Evolutionary conservation across 345 rosid species (phyloP).

Genomic region (Citrus trifoliata): DNA sequence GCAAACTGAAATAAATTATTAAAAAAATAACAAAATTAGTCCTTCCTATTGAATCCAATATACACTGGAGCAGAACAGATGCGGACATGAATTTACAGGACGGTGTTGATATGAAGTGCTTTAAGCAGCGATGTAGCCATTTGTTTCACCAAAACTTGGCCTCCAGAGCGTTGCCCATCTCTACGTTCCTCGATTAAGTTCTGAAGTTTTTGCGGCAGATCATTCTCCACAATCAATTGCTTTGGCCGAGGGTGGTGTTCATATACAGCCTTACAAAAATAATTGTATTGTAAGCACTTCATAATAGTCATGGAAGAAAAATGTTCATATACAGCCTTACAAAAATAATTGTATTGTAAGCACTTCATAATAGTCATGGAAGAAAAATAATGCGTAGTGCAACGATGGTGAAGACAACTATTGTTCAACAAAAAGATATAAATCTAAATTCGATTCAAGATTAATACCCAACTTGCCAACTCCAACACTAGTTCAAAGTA

Average conservation of each 20-base stretch:
- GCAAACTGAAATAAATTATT: neutral
- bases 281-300: neutral
- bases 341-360: neutral
- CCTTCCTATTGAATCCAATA: slow-evolving; percentile 19
- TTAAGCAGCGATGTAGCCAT: slow-evolving; percentile 97
- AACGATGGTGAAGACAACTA: neutral
- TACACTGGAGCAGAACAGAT: slow-evolving; percentile 11
- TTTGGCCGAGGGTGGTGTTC: slow-evolving; percentile 99
- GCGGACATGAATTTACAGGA: slow-evolving; percentile 44
- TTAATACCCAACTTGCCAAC: neutral
- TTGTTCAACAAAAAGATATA: neutral
- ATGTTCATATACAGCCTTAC: slow-evolving; percentile 94
- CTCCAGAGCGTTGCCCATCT: slow-evolving; percentile 93
- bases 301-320: neutral
- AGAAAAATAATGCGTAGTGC: neutral
- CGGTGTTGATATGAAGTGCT: slow-evolving; percentile 92
- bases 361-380: neutral
- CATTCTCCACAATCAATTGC: slow-evolving; percentile 93
- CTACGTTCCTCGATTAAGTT: slow-evolving; percentile 94
- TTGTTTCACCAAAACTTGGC: slow-evolving; percentile 95
- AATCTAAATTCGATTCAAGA: neutral
- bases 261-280: slow-evolving; percentile 68
- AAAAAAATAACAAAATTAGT: neutral
- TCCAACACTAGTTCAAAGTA: neutral
- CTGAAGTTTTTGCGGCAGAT: slow-evolving; percentile 79